Conservation (phyloP, 192 early-diverging fungal species). For the Linnemannia elongata region DNA sequence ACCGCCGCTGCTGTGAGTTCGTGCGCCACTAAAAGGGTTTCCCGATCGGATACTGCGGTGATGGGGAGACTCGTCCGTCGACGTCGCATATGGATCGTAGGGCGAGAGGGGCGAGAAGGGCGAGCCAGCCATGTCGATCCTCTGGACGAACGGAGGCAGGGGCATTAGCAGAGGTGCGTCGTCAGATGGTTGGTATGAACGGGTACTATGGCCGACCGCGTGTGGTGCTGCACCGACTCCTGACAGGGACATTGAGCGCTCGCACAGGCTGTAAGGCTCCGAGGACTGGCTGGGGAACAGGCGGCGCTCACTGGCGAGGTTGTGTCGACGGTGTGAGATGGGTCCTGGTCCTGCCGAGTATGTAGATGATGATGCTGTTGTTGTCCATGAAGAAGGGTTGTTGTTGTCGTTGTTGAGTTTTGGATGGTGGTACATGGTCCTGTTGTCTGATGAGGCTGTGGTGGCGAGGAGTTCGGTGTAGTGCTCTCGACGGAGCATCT, state of each 20-base stretch:
- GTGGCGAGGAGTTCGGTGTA: constrained; percentile 1
- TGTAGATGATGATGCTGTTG: not conserved
- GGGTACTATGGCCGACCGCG: not conserved
- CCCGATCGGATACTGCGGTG: constrained; percentile 10
- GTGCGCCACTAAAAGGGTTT: constrained; percentile 23
- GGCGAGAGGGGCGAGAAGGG: constrained; percentile 26
- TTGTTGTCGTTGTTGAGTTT: constrained; percentile 1
- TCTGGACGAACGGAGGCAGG: constrained; percentile 18
- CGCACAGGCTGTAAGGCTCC: not conserved
- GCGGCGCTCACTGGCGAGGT: constrained; percentile 1
- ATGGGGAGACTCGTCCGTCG: not conserved
- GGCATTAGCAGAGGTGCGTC: constrained; percentile 12
- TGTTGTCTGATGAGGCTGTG: constrained; percentile 17
- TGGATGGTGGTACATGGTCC: constrained; percentile 28
- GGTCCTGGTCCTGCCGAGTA: constrained; percentile 1
- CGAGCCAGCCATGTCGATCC: constrained; percentile 32
- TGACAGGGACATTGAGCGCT: constrained; percentile 9
- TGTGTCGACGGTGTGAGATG: not conserved
- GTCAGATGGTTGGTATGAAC: not conserved
- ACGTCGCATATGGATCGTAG: not conserved
- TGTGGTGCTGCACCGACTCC: not conserved
- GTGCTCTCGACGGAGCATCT: constrained; percentile 47
- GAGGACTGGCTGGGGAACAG: not conserved
- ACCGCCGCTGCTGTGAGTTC: constrained; percentile 44
- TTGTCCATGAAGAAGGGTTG: constrained; percentile 4